Conservation (phyloP, 148 eudicot genomes). For the Silene conica region DNA sequence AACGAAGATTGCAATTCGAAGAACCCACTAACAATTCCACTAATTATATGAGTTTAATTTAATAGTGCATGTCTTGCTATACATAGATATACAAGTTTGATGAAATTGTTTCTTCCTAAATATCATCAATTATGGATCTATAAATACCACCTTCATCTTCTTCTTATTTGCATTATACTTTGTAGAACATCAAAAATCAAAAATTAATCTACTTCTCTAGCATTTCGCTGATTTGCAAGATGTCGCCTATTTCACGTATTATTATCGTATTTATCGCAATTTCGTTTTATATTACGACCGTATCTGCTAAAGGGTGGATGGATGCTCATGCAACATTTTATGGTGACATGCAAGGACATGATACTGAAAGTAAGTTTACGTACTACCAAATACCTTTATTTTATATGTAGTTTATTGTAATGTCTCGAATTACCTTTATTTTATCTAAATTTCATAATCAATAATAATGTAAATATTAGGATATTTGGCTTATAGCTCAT, state of each 20-base stretch:
- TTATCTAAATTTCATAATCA: too few relatives aligned
- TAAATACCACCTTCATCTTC: background rate
- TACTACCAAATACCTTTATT: too few relatives aligned
- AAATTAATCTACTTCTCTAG: background rate
- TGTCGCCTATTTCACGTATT: background rate
- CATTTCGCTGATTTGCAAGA: background rate
- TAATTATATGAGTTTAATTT: background rate
- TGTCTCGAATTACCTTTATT: too few relatives aligned
- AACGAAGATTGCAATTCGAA: background rate
- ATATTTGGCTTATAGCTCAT: too few relatives aligned
- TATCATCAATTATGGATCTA: background rate
- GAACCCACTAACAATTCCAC: too few relatives aligned
- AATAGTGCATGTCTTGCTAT: background rate
- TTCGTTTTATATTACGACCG: slow-evolving; percentile 3
- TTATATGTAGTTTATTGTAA: too few relatives aligned
- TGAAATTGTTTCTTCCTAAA: background rate
- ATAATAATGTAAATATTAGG: too few relatives aligned
- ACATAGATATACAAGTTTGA: background rate
- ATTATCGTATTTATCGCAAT: slow-evolving; percentile 5
- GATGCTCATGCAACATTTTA: slow-evolving; percentile 33
- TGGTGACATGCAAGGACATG: slow-evolving; percentile 13
- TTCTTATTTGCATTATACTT: background rate
- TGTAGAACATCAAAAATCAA: too few relatives aligned
- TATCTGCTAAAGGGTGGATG: slow-evolving; percentile 12
- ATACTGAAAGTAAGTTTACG: slow-evolving; percentile 22